These are phyloP conservation scores for Ambrosia trifida DNA, from an alignment of 129 eudicot genomes.

Conservation along the genomic window DNA sequence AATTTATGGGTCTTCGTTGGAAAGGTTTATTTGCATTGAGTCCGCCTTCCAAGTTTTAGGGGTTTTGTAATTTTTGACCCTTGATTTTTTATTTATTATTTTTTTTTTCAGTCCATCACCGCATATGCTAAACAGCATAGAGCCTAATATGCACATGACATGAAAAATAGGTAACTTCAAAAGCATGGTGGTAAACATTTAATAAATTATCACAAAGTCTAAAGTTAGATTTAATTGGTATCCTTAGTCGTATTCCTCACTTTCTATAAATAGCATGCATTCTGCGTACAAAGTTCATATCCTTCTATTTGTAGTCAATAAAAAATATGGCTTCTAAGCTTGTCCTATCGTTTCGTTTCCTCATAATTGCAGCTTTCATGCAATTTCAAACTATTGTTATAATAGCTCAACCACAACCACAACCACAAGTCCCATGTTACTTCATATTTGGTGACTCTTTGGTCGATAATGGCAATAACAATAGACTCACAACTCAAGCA, in stretches of 20 bases:
- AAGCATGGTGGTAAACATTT: background rate
- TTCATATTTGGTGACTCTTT: conserved; percentile 30
- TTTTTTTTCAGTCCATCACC: no score
- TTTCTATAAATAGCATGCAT: conserved; percentile 5
- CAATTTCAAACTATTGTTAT: background rate
- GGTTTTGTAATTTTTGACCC: no score
- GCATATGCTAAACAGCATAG: no score
- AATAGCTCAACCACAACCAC: conserved; percentile 6
- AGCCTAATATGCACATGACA: no score
- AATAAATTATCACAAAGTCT: background rate
- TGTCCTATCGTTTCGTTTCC: background rate
- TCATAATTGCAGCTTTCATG: background rate
- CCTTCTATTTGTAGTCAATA: background rate
- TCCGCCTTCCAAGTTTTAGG: no score
- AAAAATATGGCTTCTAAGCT: conserved; percentile 17
- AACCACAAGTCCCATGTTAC: conserved; percentile 39
- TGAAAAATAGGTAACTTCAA: no score
- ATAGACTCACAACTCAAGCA: conserved; percentile 33
- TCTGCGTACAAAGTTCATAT: background rate
- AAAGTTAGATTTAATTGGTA: background rate
- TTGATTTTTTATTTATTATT: no score
- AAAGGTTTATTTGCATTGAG: no score
- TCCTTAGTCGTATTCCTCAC: background rate
- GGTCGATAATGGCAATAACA: conserved; percentile 31
- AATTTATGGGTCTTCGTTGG: no score